These are phyloP conservation scores for Paraglomus brasilianum DNA, from an alignment of 192 early-diverging fungal genomes.

Conservation along the genomic window DNA sequence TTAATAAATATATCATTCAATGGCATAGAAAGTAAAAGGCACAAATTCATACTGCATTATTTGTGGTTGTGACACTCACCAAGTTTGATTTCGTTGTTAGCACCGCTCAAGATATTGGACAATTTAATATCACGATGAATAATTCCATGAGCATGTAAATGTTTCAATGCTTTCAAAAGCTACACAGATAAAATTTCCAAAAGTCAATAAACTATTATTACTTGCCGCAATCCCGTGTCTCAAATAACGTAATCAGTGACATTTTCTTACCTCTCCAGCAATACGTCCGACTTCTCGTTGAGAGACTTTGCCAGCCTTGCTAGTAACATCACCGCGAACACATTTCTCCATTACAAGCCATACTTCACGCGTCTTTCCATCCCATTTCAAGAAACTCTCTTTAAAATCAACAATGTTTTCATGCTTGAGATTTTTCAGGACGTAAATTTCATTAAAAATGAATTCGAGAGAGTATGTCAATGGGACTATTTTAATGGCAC, in stretches of 20 bases:
- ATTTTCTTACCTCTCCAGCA: slow-evolving; percentile 22
- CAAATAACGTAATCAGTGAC: neutral
- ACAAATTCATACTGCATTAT: no score
- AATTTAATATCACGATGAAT: slow-evolving; percentile 34
- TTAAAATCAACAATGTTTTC: slow-evolving; percentile 29
- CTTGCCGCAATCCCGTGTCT: neutral
- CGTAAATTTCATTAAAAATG: slow-evolving; percentile 31
- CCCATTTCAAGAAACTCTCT: slow-evolving; percentile 28
- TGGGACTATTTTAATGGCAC: slow-evolving; percentile 28
- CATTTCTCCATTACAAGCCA: slow-evolving; percentile 32
- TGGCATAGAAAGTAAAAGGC: neutral
- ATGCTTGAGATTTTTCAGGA: slow-evolving; percentile 26
- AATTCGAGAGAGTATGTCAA: slow-evolving; percentile 29
- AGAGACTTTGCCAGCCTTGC: slow-evolving; percentile 18
- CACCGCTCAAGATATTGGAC: slow-evolving; percentile 14
- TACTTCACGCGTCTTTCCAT: slow-evolving; percentile 29
- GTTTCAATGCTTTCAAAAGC: slow-evolving; percentile 24
- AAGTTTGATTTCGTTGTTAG: slow-evolving; percentile 28
- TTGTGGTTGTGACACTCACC: slow-evolving; percentile 23
- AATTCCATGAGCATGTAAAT: slow-evolving; percentile 19
- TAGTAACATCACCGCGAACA: slow-evolving; percentile 31
- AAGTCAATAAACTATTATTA: neutral
- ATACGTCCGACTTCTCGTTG: slow-evolving; percentile 27
- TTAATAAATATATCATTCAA: neutral
- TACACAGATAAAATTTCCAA: slow-evolving; percentile 19